Conservation (phyloP, 257 asterid genomes). For the Solanum pimpinellifolium region DNA sequence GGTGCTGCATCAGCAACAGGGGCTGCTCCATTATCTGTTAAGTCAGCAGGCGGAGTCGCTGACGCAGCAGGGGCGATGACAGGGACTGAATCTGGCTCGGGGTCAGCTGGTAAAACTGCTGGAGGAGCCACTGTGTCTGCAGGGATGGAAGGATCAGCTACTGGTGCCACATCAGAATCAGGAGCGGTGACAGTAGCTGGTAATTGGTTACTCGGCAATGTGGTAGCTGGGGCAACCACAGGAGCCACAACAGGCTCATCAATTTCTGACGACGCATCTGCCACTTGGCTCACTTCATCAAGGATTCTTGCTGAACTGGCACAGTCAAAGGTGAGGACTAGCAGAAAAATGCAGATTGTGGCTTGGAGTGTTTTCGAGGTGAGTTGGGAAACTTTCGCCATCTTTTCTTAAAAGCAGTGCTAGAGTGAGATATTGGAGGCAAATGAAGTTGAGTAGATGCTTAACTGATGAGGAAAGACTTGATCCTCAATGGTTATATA, state of each 20-base stretch:
- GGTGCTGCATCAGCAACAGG: conserved; percentile 12
- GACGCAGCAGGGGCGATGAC: not conserved
- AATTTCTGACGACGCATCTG: not conserved
- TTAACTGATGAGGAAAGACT: conserved; percentile 18
- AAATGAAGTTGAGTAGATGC: not conserved
- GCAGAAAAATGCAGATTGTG: conserved; percentile 26
- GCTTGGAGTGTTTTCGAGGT: conserved; percentile 5
- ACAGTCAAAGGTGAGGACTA: conserved; percentile 22
- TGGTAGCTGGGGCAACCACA: conserved; percentile 18
- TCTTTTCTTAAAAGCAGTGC: not conserved
- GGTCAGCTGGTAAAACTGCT: not conserved
- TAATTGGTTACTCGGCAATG: conserved; percentile 18
- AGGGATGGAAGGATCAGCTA: not conserved
- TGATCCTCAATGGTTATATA: conserved; percentile 11
- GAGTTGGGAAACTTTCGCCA: conserved; percentile 26
- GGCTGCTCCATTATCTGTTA: conserved; percentile 8
- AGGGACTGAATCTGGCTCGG: not conserved
- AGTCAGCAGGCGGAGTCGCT: conserved; percentile 5
- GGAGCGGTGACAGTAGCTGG: not conserved
- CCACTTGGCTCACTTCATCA: conserved; percentile 25
- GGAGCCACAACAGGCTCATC: conserved; percentile 28
- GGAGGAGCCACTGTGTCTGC: not conserved
- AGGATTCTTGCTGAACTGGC: conserved; percentile 37
- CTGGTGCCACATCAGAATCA: not conserved
- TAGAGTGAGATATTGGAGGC: not conserved